Evolutionary conservation across 2,329 filamentous ascomycete genomes (phyloP).

Genomic region (Chaetomium sp.): DNA sequence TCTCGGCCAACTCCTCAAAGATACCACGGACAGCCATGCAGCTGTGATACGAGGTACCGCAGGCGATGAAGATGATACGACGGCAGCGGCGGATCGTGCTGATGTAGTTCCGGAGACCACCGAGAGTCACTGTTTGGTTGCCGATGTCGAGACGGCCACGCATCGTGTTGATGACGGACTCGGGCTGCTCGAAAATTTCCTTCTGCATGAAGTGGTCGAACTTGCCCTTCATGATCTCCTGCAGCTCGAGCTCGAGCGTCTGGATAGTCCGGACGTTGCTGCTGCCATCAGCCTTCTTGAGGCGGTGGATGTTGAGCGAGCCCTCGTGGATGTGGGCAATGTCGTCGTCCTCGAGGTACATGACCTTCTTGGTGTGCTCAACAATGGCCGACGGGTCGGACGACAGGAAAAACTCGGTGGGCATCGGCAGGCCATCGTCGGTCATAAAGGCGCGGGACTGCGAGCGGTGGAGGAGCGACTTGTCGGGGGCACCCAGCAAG

Average conservation of each 20-base stretch:
- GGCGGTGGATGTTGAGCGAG: constrained; percentile 95
- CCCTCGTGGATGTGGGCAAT: constrained; percentile 99
- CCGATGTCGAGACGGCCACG: constrained; percentile 90
- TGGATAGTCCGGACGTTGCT: constrained; percentile 98
- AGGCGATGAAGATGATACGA: constrained; percentile 97
- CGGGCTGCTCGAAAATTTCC: constrained; percentile 99
- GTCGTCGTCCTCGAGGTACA: constrained; percentile 99
- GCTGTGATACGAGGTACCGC: constrained; percentile 96
- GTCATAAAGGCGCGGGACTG: constrained; percentile 99
- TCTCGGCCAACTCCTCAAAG: constrained; percentile 97
- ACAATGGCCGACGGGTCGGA: constrained; percentile 97
- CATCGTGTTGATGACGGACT: constrained; percentile 99
- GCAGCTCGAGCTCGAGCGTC: constrained; percentile 95
- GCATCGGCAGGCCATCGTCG: constrained; percentile 95
- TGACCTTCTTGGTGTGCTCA: constrained; percentile 99
- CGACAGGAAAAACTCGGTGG: constrained; percentile 98
- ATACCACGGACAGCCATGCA: constrained; percentile 98
- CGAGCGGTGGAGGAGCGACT: constrained; percentile 95
- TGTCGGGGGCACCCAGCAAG: constrained; percentile 85
- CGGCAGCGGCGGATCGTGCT: constrained; percentile 93
- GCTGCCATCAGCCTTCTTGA: constrained; percentile 93
- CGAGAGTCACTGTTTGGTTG: constrained; percentile 92
- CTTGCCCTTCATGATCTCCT: constrained; percentile 99
- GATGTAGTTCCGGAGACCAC: constrained; percentile 94
- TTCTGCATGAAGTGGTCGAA: constrained; percentile 99